Evolutionary conservation across 1,284 basidiomycete genomes (phyloP), one percentile per base, ranked within the genome.

Genomic region (Chalciporus sp.): DNA sequence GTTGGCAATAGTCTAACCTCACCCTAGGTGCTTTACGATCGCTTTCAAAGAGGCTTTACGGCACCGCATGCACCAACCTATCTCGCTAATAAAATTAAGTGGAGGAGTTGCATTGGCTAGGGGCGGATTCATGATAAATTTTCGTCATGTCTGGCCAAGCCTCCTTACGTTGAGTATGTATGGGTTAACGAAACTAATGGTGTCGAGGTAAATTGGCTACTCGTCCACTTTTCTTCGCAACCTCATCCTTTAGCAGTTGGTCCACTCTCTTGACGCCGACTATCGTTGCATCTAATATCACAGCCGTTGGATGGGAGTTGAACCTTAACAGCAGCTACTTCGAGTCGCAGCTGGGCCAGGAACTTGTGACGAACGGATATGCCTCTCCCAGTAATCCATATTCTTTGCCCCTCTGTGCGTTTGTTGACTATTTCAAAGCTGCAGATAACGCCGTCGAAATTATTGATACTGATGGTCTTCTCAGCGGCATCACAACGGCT

Each of bases 231-330:
- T 33, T 19, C 37, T 5, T 23, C 3, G 4, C 20, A 31, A 12
- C 14, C 26, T 40, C 29, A 11, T n/a, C 17, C 44, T 3, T 8
- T 26, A 14, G 37, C 16, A 58, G 56, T 5, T 58, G 55, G 57
- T 46, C 57, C 27, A 58, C 55, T n/a, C 50, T 57, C 11, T 17
- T 58, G 17, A 42, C 46, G 5, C 56, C 55, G 7, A 57, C 31
- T 3, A 8, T 39, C 6, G 33, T 57, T 19, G 23, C 37, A 17
- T 29, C 16, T 11, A 12, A 44, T n/a, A 6, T 33, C 9, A 4
- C 9, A 2, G 42, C 26, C 14, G 12, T 3, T 17, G 56, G 49
- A 26, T 26, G 11, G 12, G 55, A 49, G 44, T 39, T 57, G 1
- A 46, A 57, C 44, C 42, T 58, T 19, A 16, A 35, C 11, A 47